Evolutionary conservation across 2,329 filamentous ascomycete species (phyloP), one percentile per base, ranked within the genome.

Genomic region (Aspergillus floridensis): DNA sequence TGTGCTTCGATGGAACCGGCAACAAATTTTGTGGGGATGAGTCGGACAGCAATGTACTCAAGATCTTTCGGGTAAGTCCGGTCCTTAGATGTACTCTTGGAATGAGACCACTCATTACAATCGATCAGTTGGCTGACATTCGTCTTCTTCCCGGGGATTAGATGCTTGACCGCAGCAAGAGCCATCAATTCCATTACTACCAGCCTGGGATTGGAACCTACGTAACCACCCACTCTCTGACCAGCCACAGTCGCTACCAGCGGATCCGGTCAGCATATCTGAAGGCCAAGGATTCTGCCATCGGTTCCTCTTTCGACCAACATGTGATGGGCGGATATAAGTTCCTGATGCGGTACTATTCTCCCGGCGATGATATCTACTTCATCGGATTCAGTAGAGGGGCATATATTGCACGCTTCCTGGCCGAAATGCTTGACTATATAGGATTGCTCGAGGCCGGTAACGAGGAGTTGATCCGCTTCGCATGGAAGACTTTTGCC

Each of bases 271-370:
- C 71, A 16, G 72, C 71, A 26, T 75, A 75, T 56, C 58, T 71
- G 29, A 76, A 76, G 58, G 73, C 74, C 53, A 76, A 75, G 54
- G 91, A 95, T 72, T 90, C 88, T 3, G 91, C 90, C 10, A 76
- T 96, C 61, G 91, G 91, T 1, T 89, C 88, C 0, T 91, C 88
- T 0, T 93, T 96, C 64, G 90, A 89, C 65, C 83, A 91, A 58
- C 91, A 95, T 75, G 91, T 95, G 11, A 90, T 95, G 66, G 90
- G 88, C 7, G 91, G 90, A 1, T 95, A 95, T 74, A 86, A 87
- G 57, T 91, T 93, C 72, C 79, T 92, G 49, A 91, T 91, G 88
- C 83, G 86, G 19, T 89, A 88, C 71, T 91, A 91, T 70, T 80
- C 81, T 49, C 82, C 84, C 0, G 80, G 80, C 11, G 78, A 82